These are phyloP conservation scores for Cnidoscolus chayamansa DNA, from an alignment of 441 rosid genomes.

Conservation along the genomic window DNA sequence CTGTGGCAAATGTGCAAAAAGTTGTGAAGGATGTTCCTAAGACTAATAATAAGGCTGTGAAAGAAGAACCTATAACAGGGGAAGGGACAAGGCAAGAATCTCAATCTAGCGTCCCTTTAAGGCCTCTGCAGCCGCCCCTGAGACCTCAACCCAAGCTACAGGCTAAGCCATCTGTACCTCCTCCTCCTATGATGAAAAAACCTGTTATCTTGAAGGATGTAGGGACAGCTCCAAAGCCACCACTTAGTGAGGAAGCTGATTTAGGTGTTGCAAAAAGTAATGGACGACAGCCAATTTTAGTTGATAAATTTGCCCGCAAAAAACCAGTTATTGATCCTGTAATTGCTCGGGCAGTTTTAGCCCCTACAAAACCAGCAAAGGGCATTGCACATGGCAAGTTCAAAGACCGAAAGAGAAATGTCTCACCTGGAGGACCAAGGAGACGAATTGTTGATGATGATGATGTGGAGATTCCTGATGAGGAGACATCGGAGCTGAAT, in stretches of 20 bases:
- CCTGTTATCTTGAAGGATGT: slow-evolving; percentile 75
- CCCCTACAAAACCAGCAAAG: slow-evolving; percentile 75
- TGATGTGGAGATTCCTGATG: slow-evolving; percentile 56
- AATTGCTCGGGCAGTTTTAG: slow-evolving; percentile 63
- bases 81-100: slow-evolving; percentile 36
- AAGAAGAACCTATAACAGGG: slow-evolving; percentile 28
- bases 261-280: slow-evolving; percentile 34
- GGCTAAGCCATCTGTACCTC: slow-evolving; percentile 64
- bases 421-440: slow-evolving; percentile 53
- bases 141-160: slow-evolving; percentile 72
- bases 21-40: slow-evolving; percentile 58
- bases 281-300: slow-evolving; percentile 64
- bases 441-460: slow-evolving; percentile 53
- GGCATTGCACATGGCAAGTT: slow-evolving; percentile 66
- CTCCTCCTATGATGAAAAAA: slow-evolving; percentile 52
- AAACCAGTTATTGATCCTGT: slow-evolving; percentile 63
- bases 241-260: slow-evolving; percentile 36
- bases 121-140: slow-evolving; percentile 53
- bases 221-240: slow-evolving; percentile 55
- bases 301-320: slow-evolving; percentile 86
- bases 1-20: slow-evolving; percentile 55
- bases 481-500: slow-evolving; percentile 62
- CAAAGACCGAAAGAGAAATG: slow-evolving; percentile 65
- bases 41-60: slow-evolving; percentile 29
- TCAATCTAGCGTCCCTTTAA: slow-evolving; percentile 31